A percentile compares a stretch with the other conserved stretches of the same genome.
These are phyloP conservation scores for Tylopilus sp. DNA, from an alignment of 768 basidiomycete species.

Conservation along the genomic window DNA sequence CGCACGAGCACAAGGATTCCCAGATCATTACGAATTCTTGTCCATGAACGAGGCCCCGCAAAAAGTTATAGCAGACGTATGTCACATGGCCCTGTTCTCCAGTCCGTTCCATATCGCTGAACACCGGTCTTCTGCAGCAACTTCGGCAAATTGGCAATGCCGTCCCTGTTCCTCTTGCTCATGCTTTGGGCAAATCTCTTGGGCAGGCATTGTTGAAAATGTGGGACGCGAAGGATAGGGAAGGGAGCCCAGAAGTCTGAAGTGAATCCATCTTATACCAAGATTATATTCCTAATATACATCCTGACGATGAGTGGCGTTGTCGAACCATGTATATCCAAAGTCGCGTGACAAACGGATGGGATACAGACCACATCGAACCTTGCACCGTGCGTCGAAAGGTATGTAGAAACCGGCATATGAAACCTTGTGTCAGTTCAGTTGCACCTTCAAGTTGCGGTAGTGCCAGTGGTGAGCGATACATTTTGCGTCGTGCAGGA, in stretches of 20 bases:
- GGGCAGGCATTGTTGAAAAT: constrained; percentile 42
- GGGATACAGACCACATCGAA: no score
- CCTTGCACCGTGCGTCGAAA: no score
- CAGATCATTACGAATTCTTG: constrained; percentile 62
- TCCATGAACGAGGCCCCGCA: constrained; percentile 39
- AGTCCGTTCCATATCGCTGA: constrained; percentile 1
- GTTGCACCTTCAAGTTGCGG: no score
- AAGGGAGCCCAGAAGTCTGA: constrained; percentile 43
- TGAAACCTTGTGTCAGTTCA: no score
- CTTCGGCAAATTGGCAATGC: constrained; percentile 78
- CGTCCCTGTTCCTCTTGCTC: constrained; percentile 67
- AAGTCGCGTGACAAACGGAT: constrained; percentile 1
- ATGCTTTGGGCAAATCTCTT: constrained; percentile 52
- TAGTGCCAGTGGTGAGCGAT: no score
- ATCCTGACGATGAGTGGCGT: not conserved
- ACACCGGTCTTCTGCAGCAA: constrained; percentile 44
- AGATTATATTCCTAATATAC: constrained; percentile 5
- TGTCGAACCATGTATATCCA: not conserved
- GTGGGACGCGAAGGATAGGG: constrained; percentile 43
- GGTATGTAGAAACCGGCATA: no score
- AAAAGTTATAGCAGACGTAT: constrained; percentile 49
- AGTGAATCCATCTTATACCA: not conserved
- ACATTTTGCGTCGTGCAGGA: no score
- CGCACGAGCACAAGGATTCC: constrained; percentile 77
- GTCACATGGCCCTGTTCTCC: constrained; percentile 26